A percentile compares a stretch with the other conserved stretches of the same genome.
These are phyloP conservation scores for Guillardia theta DNA, from an alignment of 78 protist genomes.

Conservation along the genomic window DNA sequence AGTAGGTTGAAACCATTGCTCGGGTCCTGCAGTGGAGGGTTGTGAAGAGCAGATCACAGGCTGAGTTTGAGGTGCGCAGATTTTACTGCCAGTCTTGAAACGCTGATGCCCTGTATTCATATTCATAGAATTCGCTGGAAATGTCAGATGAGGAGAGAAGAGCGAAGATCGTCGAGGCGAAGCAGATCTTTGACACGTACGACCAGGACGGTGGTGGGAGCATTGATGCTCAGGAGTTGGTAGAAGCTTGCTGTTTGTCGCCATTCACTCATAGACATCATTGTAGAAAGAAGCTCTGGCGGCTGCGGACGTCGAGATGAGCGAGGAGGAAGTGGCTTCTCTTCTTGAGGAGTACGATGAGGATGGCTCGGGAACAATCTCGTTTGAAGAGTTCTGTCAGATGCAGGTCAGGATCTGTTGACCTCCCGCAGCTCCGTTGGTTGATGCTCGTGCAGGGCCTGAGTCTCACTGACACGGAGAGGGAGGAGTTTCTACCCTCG, in stretches of 20 bases:
- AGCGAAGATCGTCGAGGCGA: neutral
- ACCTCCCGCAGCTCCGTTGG: too few species aligned
- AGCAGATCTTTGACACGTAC: neutral
- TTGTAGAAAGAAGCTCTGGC: neutral
- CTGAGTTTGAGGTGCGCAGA: too few species aligned
- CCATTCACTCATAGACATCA: neutral
- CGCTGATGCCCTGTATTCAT: too few species aligned
- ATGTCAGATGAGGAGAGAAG: neutral
- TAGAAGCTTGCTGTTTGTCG: neutral
- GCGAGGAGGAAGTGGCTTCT: neutral
- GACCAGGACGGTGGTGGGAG: neutral
- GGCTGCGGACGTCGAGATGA: neutral
- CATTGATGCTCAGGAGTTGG: neutral
- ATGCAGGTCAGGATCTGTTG: too few species aligned
- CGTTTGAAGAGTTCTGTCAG: neutral
- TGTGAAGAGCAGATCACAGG: neutral
- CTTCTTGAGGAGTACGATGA: neutral
- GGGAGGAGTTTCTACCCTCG: too few species aligned
- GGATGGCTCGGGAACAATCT: neutral
- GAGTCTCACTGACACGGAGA: too few species aligned
- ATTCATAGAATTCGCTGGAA: too few species aligned
- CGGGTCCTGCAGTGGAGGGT: neutral
- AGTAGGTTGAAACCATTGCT: neutral
- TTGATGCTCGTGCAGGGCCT: too few species aligned
- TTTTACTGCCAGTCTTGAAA: too few species aligned